Evolutionary conservation across 2,329 filamentous ascomycete species (phyloP).

Genomic region (Penicillium sp.): DNA sequence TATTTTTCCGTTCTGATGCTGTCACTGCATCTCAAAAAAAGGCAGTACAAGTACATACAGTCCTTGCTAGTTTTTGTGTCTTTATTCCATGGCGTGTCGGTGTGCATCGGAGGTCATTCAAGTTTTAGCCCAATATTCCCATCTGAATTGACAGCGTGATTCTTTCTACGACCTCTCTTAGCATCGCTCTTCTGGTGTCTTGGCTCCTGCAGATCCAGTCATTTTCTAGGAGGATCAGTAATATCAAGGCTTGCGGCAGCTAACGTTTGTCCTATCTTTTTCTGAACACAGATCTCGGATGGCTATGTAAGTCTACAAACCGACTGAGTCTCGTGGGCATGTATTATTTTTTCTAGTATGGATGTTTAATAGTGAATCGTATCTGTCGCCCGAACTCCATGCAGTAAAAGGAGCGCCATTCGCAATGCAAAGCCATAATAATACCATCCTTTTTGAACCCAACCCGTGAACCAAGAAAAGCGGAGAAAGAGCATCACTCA

Average conservation of each 20-base stretch:
- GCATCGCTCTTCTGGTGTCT: not conserved
- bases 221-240: not conserved
- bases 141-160: constrained; percentile 17
- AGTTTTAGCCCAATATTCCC: constrained; percentile 23
- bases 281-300: not conserved
- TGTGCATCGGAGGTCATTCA: constrained; percentile 17
- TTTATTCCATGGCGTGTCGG: constrained; percentile 17
- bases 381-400: not conserved
- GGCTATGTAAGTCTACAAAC: not conserved
- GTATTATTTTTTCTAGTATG: not conserved
- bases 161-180: not conserved
- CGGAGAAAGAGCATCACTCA: constrained; percentile 7
- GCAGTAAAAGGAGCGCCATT: constrained; percentile 13
- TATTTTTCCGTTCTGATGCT: constrained; percentile 1
- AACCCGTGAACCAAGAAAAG: not conserved
- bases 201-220: no score
- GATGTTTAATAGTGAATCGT: not conserved
- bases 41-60: not conserved
- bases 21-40: not conserved
- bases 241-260: not conserved
- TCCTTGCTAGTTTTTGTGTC: not conserved
- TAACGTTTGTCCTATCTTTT: not conserved
- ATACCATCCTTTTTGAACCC: not conserved
- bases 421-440: constrained; percentile 20
- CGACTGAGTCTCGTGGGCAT: not conserved